These are phyloP conservation scores for Antitrichia curtipendula DNA, from an alignment of 225 moss, liverwort and hornwort species.

Conservation along the genomic window DNA sequence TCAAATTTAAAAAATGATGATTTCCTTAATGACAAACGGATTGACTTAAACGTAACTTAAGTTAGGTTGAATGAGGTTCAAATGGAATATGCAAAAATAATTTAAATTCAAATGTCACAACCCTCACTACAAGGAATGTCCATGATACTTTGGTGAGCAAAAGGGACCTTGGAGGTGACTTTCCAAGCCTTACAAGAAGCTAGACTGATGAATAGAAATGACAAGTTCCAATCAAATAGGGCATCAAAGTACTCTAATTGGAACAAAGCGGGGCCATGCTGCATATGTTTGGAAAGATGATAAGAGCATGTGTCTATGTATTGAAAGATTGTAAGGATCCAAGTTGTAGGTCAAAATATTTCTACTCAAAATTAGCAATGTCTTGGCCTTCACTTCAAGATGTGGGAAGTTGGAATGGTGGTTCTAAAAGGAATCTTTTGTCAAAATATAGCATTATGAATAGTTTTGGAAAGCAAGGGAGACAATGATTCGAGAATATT, in stretches of 20 bases:
- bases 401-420: accelerated
- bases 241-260: no score
- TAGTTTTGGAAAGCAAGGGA: neutral
- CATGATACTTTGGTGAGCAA: accelerated
- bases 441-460: neutral
- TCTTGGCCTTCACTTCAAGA: accelerated
- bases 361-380: neutral
- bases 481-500: accelerated
- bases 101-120: neutral
- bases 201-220: neutral
- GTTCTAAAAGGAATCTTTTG: accelerated
- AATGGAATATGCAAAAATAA: neutral
- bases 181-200: neutral
- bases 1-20: no score
- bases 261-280: no score
- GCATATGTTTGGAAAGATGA: neutral
- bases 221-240: accelerated
- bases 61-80: no score
- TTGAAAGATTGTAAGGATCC: accelerated
- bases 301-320: accelerated
- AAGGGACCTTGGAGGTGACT: accelerated
- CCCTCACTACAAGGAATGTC: neutral
- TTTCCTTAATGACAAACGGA: no score
- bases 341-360: neutral
- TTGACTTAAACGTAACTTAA: no score